Evolutionary conservation across 2,329 filamentous ascomycete genomes (phyloP), one percentile per base, ranked within the genome.

Genomic region (Drechslerella coelobrocha): DNA sequence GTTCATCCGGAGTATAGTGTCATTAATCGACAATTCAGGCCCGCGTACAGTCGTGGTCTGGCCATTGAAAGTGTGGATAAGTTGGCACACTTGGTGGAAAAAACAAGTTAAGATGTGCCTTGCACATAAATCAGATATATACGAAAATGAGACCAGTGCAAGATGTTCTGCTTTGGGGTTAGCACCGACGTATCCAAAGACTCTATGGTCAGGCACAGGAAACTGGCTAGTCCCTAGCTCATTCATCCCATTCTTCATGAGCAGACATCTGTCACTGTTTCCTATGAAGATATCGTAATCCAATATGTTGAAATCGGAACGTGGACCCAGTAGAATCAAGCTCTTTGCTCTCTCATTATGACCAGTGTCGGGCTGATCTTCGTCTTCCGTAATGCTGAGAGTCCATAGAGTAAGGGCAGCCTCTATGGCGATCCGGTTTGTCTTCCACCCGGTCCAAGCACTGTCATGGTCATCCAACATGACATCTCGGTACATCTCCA

Each of bases 211-310:
- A 8, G 63, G 12, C 14, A 68, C 45, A 6, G 55, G 60, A 29
- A 57, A 61, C 27, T n/a, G 8, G 9, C 55, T 47, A 17, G 63
- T 66, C n/a, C 19, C 34, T 12, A 55, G 37, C 37, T 50, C 41
- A 6, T 62, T 26, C 39, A 55, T 5, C n/a, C 60, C 60, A 17
- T 57, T 43, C 19, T 31, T 37, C 43, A 66, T 66, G 14, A 24
- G 43, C 1, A 59, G 14, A 50, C 52, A 59, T n/a, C 43, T 57
- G 31, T 27, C 37, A 6, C 55, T 50, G 5, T 47, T 37, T 5
- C 56, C 55, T 14, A 68, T 61, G 34, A 68, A 68, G 6, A 56
- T 48, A n/a, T 61, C 50, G 50, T 61, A 68, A 14, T 68, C 63
- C 4, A 68, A 26, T 7, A 37, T 31, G 14, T 31, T 29, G 23